Evolutionary conservation across 2,329 filamentous ascomycete genomes (phyloP), one percentile per base, ranked within the genome.

Genomic region (Juglanconis oblonga): DNA sequence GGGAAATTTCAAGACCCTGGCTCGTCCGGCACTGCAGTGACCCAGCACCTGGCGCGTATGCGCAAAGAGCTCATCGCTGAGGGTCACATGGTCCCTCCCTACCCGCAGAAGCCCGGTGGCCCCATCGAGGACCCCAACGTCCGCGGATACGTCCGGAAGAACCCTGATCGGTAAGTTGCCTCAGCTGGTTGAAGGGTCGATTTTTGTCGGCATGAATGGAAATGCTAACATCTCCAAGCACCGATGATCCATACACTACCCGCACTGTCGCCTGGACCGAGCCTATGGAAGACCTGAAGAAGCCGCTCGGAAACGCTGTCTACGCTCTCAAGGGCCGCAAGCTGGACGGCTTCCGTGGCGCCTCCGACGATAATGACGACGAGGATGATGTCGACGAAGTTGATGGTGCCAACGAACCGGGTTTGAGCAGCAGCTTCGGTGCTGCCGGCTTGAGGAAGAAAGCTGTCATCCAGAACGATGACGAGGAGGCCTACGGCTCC

Each of bases 41-140:
- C 64, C 2, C 77, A 80, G 67, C 71, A 74, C 35, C 56, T 79
- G 4, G 62, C 62, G 14, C 73, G 76, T 0, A 59, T 77, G 4
- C 73, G 77, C 4, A 62, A 63, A 1, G 66, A 69, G 1, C 63
- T 77, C 11, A 54, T 76, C 14, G 68, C 70, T 6, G 72, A 77
- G 60, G 77, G 77, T n/a, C 74, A 77, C 52, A 55, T 77, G 5
- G 73, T 80, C 1, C 77, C 77, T 1, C 77, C 77, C 3, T 44
- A 67, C 2, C 55, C 65, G 6, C 68, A 68, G 32, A 74, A 72
- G 57, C 61, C 67, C 0, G 66, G 68, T 3, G 52, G 64, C 0
- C 65, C 62, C 1, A 56, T 63, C 3, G 44, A 44, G 0, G 69
- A 72, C 54, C 65, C 65, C 1, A 59, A 63, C 9, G 64, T 77